These are phyloP conservation scores for Sphenostylis stenocarpa DNA, from an alignment of 306 rosid genomes.

Conservation along the genomic window DNA sequence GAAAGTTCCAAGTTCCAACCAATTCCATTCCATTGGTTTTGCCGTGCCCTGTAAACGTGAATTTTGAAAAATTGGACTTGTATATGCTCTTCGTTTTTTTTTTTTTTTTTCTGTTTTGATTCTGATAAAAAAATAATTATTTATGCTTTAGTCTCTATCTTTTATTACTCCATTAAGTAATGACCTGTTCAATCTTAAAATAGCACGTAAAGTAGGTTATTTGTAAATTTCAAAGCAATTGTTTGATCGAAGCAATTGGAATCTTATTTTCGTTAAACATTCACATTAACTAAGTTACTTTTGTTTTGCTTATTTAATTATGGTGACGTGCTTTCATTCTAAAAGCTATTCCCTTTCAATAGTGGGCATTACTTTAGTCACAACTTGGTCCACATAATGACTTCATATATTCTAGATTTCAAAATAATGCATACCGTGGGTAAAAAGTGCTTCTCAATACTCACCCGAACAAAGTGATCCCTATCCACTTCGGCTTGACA, in stretches of 20 bases:
- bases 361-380: neutral
- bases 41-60: no score
- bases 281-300: neutral
- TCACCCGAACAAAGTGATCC: neutral
- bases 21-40: no score
- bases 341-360: neutral
- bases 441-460: neutral
- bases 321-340: neutral
- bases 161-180: no score
- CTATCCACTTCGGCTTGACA: neutral
- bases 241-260: neutral
- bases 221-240: neutral
- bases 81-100: no score
- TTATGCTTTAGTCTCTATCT: no score
- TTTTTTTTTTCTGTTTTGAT: no score
- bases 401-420: neutral
- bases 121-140: no score
- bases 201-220: neutral
- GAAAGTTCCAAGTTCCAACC: no score
- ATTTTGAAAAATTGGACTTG: no score
- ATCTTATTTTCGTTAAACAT: neutral
- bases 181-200: no score
- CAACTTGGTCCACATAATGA: conserved; percentile 12
- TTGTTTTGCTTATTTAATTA: no score
- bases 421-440: neutral